Conservation (phyloP, 2,329 filamentous ascomycete genomes). For the Botrytis elliptica region DNA sequence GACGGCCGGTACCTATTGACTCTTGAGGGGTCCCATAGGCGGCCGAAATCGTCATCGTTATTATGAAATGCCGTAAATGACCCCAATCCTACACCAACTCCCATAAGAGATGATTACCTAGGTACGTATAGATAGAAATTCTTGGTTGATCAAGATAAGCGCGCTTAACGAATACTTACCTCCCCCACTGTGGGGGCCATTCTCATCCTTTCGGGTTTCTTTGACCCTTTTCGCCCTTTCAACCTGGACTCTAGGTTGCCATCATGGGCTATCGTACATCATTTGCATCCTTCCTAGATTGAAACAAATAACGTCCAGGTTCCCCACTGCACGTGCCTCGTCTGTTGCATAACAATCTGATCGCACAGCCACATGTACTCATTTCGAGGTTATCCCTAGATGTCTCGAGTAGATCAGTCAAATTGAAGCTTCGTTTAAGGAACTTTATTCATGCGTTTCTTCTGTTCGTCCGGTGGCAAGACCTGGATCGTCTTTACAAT, state of each 20-base stretch:
- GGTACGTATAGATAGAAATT: not conserved
- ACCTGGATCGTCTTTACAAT: not conserved
- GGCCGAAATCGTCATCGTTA: not conserved
- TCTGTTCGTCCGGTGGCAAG: slow-evolving; percentile 5
- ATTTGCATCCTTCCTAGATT: not conserved
- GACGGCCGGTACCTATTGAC: not conserved
- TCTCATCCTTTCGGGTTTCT: not conserved
- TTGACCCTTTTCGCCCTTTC: not conserved
- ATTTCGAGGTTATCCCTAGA: not conserved
- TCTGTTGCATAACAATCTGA: not conserved
- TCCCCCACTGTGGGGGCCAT: not conserved
- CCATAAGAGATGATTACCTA: not conserved
- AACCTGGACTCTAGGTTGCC: not conserved
- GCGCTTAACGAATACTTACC: not conserved
- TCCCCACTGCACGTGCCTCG: not conserved
- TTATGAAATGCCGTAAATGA: not conserved
- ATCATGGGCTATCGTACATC: not conserved
- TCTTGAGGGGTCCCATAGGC: not conserved
- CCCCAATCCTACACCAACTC: not conserved
- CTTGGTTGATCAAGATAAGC: no score
- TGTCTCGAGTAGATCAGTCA: not conserved
- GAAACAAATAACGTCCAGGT: not conserved
- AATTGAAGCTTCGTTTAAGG: not conserved
- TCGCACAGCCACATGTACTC: not conserved
- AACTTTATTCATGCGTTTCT: not conserved